phyloP scores from a whole-genome alignment of 345 rosid species.

The Garcia nutans region DNA sequence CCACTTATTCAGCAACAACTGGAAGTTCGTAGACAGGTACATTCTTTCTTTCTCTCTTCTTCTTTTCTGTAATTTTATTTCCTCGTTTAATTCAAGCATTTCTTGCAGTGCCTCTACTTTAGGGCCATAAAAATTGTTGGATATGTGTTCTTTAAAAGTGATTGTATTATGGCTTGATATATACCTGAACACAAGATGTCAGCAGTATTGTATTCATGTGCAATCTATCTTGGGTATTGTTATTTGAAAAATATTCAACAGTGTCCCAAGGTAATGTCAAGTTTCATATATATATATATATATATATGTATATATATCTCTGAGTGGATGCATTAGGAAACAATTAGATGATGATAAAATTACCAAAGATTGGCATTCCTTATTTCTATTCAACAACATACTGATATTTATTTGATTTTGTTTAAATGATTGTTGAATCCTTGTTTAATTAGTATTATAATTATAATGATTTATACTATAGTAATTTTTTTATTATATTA shows the following conservation, averaged over 20 bases:
- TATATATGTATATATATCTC: too few species aligned
- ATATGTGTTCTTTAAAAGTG: neutral
- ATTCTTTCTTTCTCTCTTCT: conserved; percentile 12
- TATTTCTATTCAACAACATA: too few species aligned
- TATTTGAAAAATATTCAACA: neutral
- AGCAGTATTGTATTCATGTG: neutral
- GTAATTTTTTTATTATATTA: too few species aligned
- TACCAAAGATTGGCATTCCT: too few species aligned
- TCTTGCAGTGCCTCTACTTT: neutral
- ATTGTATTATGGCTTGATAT: neutral
- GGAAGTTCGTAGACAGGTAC: conserved; percentile 77
- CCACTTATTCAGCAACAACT: conserved; percentile 78
- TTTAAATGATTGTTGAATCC: too few species aligned
- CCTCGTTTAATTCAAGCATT: conserved; percentile 3
- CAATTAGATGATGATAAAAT: too few species aligned
- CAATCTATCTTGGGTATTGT: neutral
- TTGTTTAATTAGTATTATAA: too few species aligned
- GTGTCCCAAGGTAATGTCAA: neutral
- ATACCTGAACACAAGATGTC: neutral
- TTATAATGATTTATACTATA: too few species aligned
- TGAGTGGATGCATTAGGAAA: too few species aligned
- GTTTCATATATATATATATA: too few species aligned
- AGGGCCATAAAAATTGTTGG: conserved; percentile 1
- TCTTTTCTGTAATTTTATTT: neutral
- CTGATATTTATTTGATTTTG: neutral